phyloP scores from a whole-genome alignment of 176 grass and related monocot genomes.

The Cenchrus purpureus region DNA sequence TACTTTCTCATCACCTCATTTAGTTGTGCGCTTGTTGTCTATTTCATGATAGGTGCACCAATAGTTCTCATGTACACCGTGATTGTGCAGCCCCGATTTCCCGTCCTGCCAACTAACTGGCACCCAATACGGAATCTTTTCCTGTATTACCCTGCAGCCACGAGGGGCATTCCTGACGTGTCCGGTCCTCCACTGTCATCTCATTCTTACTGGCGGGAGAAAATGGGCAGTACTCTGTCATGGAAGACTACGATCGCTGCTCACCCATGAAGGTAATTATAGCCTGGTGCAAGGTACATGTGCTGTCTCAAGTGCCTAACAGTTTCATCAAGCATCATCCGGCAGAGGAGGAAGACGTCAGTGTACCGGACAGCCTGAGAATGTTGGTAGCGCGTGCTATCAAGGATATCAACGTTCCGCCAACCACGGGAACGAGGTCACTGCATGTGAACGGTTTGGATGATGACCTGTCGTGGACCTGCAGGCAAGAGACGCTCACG shows the following conservation, averaged over 20 bases:
- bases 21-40: too few relatives aligned
- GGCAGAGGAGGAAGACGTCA: neutral
- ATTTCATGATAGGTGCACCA: too few relatives aligned
- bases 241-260: neutral
- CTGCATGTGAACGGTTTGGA: fast-evolving
- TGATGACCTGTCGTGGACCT: neutral
- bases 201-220: neutral
- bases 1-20: too few relatives aligned
- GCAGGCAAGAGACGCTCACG: neutral
- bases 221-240: neutral
- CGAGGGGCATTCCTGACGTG: too few relatives aligned
- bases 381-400: neutral
- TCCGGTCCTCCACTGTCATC: too few relatives aligned
- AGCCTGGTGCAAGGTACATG: neutral
- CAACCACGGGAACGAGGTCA: neutral
- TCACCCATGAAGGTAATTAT: neutral
- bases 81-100: too few relatives aligned
- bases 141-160: too few relatives aligned
- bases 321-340: neutral
- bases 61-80: too few relatives aligned
- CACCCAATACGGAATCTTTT: too few relatives aligned
- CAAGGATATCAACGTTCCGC: neutral
- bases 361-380: neutral
- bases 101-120: too few relatives aligned
- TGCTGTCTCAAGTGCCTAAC: neutral